These are phyloP conservation scores for Podospora bellae-mahoneyi DNA, from an alignment of 495 filamentous ascomycete species.

Conservation along the genomic window DNA sequence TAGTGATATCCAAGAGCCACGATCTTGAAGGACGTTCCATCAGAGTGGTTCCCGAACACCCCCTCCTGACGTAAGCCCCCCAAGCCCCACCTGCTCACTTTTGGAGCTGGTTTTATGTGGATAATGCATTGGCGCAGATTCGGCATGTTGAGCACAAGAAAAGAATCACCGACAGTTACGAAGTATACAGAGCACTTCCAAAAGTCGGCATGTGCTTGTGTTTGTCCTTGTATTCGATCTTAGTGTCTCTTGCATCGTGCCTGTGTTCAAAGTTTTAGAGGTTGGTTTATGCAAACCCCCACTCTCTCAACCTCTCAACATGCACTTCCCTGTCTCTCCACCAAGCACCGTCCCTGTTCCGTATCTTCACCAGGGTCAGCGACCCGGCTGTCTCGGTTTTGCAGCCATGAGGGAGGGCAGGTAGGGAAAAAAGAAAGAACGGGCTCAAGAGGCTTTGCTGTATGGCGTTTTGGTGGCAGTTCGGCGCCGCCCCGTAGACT, in stretches of 20 bases:
- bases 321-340: conserved; percentile 21
- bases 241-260: background rate
- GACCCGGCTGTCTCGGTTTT: conserved; percentile 27
- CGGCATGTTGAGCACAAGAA: background rate
- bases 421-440: conserved; percentile 16
- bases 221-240: background rate
- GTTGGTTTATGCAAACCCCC: conserved; percentile 27
- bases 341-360: conserved; percentile 17
- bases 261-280: conserved; percentile 25
- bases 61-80: background rate
- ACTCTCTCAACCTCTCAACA: conserved; percentile 17
- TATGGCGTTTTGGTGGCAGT: background rate
- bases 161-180: background rate
- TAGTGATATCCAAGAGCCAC: background rate
- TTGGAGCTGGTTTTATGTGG: no score
- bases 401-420: conserved; percentile 12
- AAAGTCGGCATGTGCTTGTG: background rate
- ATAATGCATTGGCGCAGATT: background rate
- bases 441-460: conserved; percentile 15
- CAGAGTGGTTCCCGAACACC: conserved; percentile 1
- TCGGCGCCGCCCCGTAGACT: background rate
- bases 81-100: background rate
- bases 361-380: conserved; percentile 17
- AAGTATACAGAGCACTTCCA: conserved; percentile 1
- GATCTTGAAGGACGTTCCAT: background rate